A percentile compares a stretch with the other conserved stretches of the same genome.
phyloP scores from a whole-genome alignment of 805 yeast species.

The Yarrowia sp. region DNA sequence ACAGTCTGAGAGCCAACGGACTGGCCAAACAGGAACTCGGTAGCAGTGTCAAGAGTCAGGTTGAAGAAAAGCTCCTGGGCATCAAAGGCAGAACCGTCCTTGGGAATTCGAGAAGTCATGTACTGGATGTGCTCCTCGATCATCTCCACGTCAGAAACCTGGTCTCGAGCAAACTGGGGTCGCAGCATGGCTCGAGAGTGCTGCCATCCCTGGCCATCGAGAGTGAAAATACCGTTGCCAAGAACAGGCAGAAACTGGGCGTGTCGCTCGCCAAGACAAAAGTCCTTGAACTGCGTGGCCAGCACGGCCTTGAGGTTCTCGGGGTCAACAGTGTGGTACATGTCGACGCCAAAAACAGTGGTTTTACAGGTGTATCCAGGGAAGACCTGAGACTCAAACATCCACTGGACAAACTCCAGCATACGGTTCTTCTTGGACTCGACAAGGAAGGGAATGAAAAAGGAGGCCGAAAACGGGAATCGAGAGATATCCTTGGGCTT shows the following conservation, averaged over 20 bases:
- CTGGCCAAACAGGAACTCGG: constrained; percentile 40
- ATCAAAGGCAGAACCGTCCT: constrained; percentile 31
- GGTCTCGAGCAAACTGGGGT: constrained; percentile 39
- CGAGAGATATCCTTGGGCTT: constrained; percentile 18
- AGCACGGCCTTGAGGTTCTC: constrained; percentile 38
- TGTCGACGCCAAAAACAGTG: constrained; percentile 22
- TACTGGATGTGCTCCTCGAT: constrained; percentile 35
- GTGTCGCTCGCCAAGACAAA: constrained; percentile 34
- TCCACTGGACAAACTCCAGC: constrained; percentile 18
- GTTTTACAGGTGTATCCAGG: constrained; percentile 22
- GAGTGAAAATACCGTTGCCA: constrained; percentile 41
- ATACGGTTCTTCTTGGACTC: constrained; percentile 22
- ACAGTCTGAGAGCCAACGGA: constrained; percentile 32
- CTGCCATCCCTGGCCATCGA: constrained; percentile 39
- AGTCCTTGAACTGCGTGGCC: constrained; percentile 37
- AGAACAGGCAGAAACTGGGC: constrained; percentile 35
- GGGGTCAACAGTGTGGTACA: constrained; percentile 36
- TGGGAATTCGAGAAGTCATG: constrained; percentile 25
- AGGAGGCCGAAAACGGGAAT: constrained; percentile 22
- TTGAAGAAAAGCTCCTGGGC: constrained; percentile 35
- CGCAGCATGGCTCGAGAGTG: constrained; percentile 40
- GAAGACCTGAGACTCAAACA: constrained; percentile 13
- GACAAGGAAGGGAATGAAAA: constrained; percentile 23
- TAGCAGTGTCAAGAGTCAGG: constrained; percentile 39
- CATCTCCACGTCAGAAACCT: constrained; percentile 34